These are phyloP conservation scores for Rosa hybrid DNA, from an alignment of 331 rosid genomes.

Conservation along the genomic window DNA sequence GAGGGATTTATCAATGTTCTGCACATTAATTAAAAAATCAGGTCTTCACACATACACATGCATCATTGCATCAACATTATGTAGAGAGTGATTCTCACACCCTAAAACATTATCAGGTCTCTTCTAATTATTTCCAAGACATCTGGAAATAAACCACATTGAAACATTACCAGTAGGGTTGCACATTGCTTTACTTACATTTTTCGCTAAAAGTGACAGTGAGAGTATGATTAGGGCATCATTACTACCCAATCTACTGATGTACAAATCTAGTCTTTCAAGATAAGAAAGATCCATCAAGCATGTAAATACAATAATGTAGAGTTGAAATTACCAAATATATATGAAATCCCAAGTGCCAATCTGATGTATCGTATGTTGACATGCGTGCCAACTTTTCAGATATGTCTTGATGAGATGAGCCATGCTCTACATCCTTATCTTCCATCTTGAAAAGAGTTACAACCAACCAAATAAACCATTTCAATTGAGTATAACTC, in stretches of 20 bases:
- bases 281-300: neutral
- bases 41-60: too few relatives aligned
- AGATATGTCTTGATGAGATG: conserved; percentile 58
- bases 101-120: too few relatives aligned
- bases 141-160: neutral
- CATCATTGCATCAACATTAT: too few relatives aligned
- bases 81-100: too few relatives aligned
- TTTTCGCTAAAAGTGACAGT: conserved; percentile 73
- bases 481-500: too few relatives aligned
- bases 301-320: neutral
- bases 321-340: conserved; percentile 53
- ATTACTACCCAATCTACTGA: neutral
- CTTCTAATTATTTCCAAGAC: too few relatives aligned
- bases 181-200: conserved; percentile 50
- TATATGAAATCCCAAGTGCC: conserved; percentile 97
- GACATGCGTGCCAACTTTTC: conserved; percentile 74
- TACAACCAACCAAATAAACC: conserved; percentile 48
- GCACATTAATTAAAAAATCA: too few relatives aligned
- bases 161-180: neutral
- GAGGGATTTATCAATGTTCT: too few relatives aligned
- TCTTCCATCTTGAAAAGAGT: conserved; percentile 81
- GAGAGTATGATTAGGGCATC: neutral
- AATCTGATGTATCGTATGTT: conserved; percentile 70
- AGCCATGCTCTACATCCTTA: conserved; percentile 57
- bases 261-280: neutral